These are phyloP conservation scores for Solanum pennellii DNA, from an alignment of 257 asterid genomes.

Conservation along the genomic window DNA sequence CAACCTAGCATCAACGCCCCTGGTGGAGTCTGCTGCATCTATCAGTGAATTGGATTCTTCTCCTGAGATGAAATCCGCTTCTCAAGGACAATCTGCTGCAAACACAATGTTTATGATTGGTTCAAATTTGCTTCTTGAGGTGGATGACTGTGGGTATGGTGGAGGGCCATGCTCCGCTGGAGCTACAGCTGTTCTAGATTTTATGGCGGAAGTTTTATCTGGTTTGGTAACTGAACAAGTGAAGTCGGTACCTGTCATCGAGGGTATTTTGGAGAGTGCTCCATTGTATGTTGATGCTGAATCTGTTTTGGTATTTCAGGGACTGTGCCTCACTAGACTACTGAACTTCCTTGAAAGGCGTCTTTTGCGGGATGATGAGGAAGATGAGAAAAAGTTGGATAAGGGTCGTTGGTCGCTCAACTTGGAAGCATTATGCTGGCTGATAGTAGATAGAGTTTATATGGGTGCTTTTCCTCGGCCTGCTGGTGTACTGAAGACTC, in stretches of 20 bases:
- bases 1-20: conserved; percentile 43
- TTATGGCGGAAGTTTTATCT: conserved; percentile 88
- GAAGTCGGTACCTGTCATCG: conserved; percentile 57
- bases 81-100: conserved; percentile 47
- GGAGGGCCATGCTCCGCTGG: conserved; percentile 99
- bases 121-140: conserved; percentile 75
- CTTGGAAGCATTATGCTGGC: conserved; percentile 81
- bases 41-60: conserved; percentile 42
- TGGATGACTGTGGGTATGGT: conserved; percentile 94
- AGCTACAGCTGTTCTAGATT: conserved; percentile 87
- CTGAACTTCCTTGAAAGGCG: conserved; percentile 96
- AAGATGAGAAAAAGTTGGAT: conserved; percentile 78
- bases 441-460: conserved; percentile 87
- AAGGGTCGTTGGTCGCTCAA: conserved; percentile 78
- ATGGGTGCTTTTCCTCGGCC: conserved; percentile 99
- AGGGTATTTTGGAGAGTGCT: conserved; percentile 70
- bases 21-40: conserved; percentile 52
- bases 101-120: conserved; percentile 34
- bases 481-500: conserved; percentile 65
- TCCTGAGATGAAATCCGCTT: conserved; percentile 39
- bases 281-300: conserved; percentile 78
- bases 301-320: conserved; percentile 90
- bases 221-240: conserved; percentile 78
- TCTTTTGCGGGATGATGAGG: conserved; percentile 92
- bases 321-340: conserved; percentile 80